Conservation (phyloP, 2,329 filamentous ascomycete genomes). For the Botrytis cinerea region DNA sequence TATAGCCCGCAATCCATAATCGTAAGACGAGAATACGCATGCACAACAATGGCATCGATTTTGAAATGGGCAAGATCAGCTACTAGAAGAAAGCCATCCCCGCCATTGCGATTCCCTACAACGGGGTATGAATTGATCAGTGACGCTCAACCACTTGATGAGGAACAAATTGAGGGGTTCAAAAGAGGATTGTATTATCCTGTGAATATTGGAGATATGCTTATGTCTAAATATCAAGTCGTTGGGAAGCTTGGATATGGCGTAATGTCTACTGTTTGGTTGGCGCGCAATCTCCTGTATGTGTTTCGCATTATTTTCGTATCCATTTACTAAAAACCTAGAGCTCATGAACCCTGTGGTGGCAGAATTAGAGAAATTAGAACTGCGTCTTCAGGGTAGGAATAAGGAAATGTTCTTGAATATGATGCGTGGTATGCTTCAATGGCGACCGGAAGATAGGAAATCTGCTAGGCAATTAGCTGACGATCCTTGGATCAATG, state of each 20-base stretch:
- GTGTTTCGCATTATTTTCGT: not conserved
- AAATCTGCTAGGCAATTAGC: conserved; percentile 41
- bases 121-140: conserved; percentile 5
- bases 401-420: conserved; percentile 41
- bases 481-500: conserved; percentile 39
- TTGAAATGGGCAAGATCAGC: not conserved
- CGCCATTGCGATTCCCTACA: not conserved
- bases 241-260: conserved; percentile 33
- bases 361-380: conserved; percentile 18
- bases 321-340: not conserved
- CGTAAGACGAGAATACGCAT: not conserved
- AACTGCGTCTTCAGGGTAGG: conserved; percentile 35
- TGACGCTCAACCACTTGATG: conserved; percentile 17
- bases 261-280: conserved; percentile 30
- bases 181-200: conserved; percentile 28
- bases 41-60: not conserved
- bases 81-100: not conserved
- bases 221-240: conserved; percentile 32
- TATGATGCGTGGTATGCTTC: conserved; percentile 42
- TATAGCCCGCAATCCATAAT: not conserved
- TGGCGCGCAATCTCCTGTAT: conserved; percentile 30
- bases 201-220: conserved; percentile 30
- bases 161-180: conserved; percentile 27
- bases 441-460: conserved; percentile 42
- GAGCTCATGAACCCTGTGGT: conserved; percentile 13